Base-by-base conservation (phyloP, 2,329 filamentous ascomycete species). In the Ceratocystis ficicola region DNA sequence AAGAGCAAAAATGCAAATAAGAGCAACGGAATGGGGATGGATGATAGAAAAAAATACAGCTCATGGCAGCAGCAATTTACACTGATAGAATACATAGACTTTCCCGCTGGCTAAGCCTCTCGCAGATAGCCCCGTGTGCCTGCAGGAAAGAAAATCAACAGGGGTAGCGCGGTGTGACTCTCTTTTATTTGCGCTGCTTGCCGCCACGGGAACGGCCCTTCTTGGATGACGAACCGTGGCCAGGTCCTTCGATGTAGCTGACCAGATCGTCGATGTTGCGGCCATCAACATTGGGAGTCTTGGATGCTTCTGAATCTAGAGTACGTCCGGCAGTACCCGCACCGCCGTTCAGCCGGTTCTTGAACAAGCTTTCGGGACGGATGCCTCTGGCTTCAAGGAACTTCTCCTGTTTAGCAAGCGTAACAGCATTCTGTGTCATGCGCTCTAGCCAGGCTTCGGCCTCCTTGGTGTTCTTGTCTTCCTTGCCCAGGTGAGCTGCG, bases 401-500 rank as follows among this genome's bases (percentile, higher is more conserved):
- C 78, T 96, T 95, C 68, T 90, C 88, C 72, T 95, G 91, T 79
- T 95, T 96, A 63, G 92, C 93, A 70, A 97, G 91, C 44, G 86
- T 88, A 50, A 99, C 94, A 57, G 94, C 94, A 72, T 95, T 96
- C 76, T 95, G 89, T 0, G 93, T 97, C 67, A 99, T 83, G 76
- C 96, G 92, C 76, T 96, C 90, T 28, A 97, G 84, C 94, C 94
- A 99, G 73, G 84, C 89, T 78, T 96, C 92, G 1, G 94, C 93
- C 75, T 99, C 94, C 79, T 96, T 96, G 69, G 94, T 99, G 79
- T 99, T 97, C 76, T 92, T 90, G 76, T 97, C 92, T 48, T 95
- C 86, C 1, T 91, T 80, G 32, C 94, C 94, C 4, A 99, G 86
- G 72, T 94, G 86, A 67, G 81, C 79, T 69, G 92, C 84, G 86